A percentile compares a stretch with the other conserved stretches of the same genome.
Evolutionary conservation across 108 stramenopile genomes (phyloP).

Genomic region (Epithemia pelagica): DNA sequence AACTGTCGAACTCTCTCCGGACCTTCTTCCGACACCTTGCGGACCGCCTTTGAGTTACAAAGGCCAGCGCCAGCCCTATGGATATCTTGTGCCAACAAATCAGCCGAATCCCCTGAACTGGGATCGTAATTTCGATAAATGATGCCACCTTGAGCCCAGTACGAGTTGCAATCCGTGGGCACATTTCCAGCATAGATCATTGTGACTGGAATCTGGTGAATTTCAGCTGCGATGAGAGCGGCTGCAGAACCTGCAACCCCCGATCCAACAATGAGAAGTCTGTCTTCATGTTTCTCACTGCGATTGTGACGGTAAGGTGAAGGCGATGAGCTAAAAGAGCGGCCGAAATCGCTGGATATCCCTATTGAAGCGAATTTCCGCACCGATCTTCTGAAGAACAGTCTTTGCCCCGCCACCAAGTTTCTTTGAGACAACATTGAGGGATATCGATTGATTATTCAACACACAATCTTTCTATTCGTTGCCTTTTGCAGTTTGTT

Average conservation of each 20-base stretch:
- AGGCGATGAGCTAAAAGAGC: too few species aligned
- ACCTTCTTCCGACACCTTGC: slow-evolving; percentile 84
- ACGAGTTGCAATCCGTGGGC: slow-evolving; percentile 86
- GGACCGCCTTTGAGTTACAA: slow-evolving; percentile 76
- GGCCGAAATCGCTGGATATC: too few species aligned
- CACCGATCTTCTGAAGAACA: too few species aligned
- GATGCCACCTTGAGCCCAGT: slow-evolving; percentile 96
- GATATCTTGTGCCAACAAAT: slow-evolving; percentile 73
- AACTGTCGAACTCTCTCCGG: slow-evolving; percentile 78
- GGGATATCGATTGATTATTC: too few species aligned
- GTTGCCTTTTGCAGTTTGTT: too few species aligned
- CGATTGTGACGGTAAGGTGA: too few species aligned
- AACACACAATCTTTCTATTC: too few species aligned
- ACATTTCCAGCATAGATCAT: slow-evolving; percentile 61
- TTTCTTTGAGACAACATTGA: too few species aligned
- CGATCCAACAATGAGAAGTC: slow-evolving; percentile 70
- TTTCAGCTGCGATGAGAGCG: slow-evolving; percentile 67
- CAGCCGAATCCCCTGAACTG: slow-evolving; percentile 55
- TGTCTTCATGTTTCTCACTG: slow-evolving; percentile 27
- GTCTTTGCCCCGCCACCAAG: too few species aligned
- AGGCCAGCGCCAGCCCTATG: slow-evolving; percentile 79
- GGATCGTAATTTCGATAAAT: slow-evolving; percentile 79
- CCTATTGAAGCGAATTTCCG: too few species aligned
- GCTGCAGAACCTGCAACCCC: slow-evolving; percentile 82
- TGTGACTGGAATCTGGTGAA: slow-evolving; percentile 61